Conservation (phyloP, 495 filamentous ascomycete genomes). For the Talaromyces wortmannii region DNA sequence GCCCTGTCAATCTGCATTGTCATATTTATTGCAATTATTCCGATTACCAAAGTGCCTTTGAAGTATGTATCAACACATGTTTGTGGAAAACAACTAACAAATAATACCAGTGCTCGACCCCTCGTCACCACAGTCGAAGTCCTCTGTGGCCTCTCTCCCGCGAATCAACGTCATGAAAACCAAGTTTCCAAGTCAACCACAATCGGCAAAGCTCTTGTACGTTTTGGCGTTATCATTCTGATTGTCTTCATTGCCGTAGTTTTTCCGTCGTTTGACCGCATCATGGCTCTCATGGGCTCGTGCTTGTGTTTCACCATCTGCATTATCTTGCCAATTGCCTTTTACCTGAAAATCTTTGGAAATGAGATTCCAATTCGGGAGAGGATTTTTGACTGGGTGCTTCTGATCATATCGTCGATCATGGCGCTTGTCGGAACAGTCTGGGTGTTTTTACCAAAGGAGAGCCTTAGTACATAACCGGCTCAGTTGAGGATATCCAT, state of each 20-base stretch:
- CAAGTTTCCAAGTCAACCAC: background rate
- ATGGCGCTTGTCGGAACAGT: conserved; percentile 74
- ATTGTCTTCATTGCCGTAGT: conserved; percentile 69
- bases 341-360: conserved; percentile 91
- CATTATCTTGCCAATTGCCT: conserved; percentile 80
- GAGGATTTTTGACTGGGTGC: conserved; percentile 55
- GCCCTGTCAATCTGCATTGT: conserved; percentile 69
- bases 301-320: conserved; percentile 93
- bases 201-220: conserved; percentile 45
- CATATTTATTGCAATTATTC: conserved; percentile 83
- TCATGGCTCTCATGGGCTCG: conserved; percentile 90
- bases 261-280: conserved; percentile 83
- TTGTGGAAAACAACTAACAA: conserved; percentile 5
- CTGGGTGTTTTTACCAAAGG: conserved; percentile 81
- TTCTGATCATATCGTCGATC: conserved; percentile 62
- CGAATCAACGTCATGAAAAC: conserved; percentile 13
- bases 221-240: conserved; percentile 48
- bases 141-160: conserved; percentile 61
- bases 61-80: conserved; percentile 47
- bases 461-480: conserved; percentile 21
- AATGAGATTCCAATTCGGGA: conserved; percentile 62
- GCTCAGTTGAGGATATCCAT: background rate
- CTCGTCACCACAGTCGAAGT: conserved; percentile 82
- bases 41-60: conserved; percentile 87
- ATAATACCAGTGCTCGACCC: conserved; percentile 57